phyloP scores from a whole-genome alignment of 176 grass and related monocot genomes.

The Pontederia paniculata region DNA sequence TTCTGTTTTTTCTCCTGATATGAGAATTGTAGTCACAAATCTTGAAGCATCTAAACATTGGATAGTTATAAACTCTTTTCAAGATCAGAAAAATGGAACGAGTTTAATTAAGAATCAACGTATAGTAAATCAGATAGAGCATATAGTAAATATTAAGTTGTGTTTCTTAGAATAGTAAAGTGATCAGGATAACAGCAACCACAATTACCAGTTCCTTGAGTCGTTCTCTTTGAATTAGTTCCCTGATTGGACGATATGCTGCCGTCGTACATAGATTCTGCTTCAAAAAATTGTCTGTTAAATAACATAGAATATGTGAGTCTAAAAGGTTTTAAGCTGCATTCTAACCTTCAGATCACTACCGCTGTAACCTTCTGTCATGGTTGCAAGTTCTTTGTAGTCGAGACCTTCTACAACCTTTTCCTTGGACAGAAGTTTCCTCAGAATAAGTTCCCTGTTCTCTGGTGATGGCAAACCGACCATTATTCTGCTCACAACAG shows the following conservation, averaged over 20 bases:
- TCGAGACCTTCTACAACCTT: constrained; percentile 50
- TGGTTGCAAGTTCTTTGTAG: constrained; percentile 69
- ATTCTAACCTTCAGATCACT: constrained; percentile 77
- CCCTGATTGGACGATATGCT: constrained; percentile 82
- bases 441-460: constrained; percentile 73
- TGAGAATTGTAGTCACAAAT: not conserved
- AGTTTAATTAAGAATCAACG: not conserved
- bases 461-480: constrained; percentile 59
- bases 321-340: not conserved
- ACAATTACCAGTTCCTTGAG: constrained; percentile 74
- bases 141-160: not conserved
- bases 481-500: constrained; percentile 60
- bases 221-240: constrained; percentile 80
- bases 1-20: constrained; percentile 35
- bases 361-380: constrained; percentile 89
- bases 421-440: constrained; percentile 70
- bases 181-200: not conserved
- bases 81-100: not conserved
- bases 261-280: constrained; percentile 87
- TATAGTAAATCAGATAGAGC: too few relatives aligned
- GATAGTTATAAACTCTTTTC: not conserved
- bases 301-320: not conserved
- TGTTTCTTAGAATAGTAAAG: not conserved
- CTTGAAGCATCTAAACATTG: not conserved
- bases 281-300: constrained; percentile 1